Evolutionary conservation across 345 rosid genomes (phyloP).

Genomic region (Hibiscus tridactylites): DNA sequence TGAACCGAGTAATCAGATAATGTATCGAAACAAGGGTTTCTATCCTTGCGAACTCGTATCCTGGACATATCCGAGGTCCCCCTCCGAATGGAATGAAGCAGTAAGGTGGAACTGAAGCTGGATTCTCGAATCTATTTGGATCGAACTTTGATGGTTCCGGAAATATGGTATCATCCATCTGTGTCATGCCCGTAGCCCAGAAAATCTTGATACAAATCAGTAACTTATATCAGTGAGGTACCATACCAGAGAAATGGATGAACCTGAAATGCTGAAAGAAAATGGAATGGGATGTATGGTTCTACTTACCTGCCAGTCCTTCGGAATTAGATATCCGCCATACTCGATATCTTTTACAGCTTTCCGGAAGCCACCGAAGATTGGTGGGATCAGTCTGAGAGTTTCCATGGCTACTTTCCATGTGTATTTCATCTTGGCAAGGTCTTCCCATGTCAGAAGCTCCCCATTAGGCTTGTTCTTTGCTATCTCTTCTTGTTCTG

Average conservation of each 20-base stretch:
- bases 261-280: not conserved
- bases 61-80: constrained; percentile 49
- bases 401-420: constrained; percentile 59
- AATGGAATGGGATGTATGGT: not conserved
- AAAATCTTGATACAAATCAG: not conserved
- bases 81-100: constrained; percentile 40
- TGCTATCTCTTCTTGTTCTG: constrained; percentile 49
- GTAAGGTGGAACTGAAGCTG: constrained; percentile 39
- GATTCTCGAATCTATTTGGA: constrained; percentile 41
- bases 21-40: constrained; percentile 40
- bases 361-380: constrained; percentile 45
- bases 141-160: constrained; percentile 39
- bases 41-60: constrained; percentile 44
- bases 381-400: constrained; percentile 34
- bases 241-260: not conserved
- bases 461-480: constrained; percentile 29
- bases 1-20: constrained; percentile 37
- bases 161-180: constrained; percentile 39
- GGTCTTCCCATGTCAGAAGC: constrained; percentile 44
- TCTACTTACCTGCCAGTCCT: constrained; percentile 49
- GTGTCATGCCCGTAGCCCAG: constrained; percentile 11
- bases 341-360: constrained; percentile 34
- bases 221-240: not conserved
- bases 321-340: constrained; percentile 38
- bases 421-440: constrained; percentile 49